These are phyloP conservation scores for Babesia caballi DNA, from an alignment of 169 alveolate species.

Conservation along the genomic window DNA sequence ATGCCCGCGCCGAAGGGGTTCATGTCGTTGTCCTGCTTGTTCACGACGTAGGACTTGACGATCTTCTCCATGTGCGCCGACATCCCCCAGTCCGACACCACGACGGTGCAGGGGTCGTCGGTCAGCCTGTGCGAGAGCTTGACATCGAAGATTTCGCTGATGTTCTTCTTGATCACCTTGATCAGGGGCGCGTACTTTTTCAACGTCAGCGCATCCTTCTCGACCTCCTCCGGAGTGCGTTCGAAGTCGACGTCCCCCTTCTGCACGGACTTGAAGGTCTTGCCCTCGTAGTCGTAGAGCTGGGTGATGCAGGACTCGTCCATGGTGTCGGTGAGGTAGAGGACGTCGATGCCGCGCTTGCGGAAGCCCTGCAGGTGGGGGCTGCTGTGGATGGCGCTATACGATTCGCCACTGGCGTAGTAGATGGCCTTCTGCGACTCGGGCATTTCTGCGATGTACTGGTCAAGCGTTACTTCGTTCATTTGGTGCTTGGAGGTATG, in stretches of 20 bases:
- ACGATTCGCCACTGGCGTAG: slow-evolving; percentile 88
- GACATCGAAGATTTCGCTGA: slow-evolving; percentile 77
- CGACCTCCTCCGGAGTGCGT: slow-evolving; percentile 71
- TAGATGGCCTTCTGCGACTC: slow-evolving; percentile 91
- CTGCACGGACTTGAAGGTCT: slow-evolving; percentile 78
- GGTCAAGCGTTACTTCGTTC: slow-evolving; percentile 83
- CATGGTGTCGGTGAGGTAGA: slow-evolving; percentile 90
- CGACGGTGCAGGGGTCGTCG: slow-evolving; percentile 85
- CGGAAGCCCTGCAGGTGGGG: slow-evolving; percentile 90
- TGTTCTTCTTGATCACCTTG: slow-evolving; percentile 71
- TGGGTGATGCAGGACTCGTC: slow-evolving; percentile 91
- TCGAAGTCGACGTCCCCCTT: slow-evolving; percentile 82
- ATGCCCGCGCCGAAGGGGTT: slow-evolving; percentile 41
- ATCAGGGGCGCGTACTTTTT: slow-evolving; percentile 73
- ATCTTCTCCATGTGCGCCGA: slow-evolving; percentile 89
- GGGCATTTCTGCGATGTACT: slow-evolving; percentile 88
- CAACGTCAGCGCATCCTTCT: slow-evolving; percentile 71
- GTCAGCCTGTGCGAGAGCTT: slow-evolving; percentile 82
- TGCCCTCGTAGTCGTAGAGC: slow-evolving; percentile 85
- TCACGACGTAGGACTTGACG: slow-evolving; percentile 81
- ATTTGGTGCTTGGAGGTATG: slow-evolving; percentile 83
- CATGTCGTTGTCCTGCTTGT: slow-evolving; percentile 73
- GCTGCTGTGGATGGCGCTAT: slow-evolving; percentile 77
- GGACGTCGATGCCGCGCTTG: slow-evolving; percentile 91
- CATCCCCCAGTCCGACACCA: slow-evolving; percentile 87